phyloP scores from a whole-genome alignment of 225 moss, liverwort and hornwort genomes.

The Polytrichum formosum region DNA sequence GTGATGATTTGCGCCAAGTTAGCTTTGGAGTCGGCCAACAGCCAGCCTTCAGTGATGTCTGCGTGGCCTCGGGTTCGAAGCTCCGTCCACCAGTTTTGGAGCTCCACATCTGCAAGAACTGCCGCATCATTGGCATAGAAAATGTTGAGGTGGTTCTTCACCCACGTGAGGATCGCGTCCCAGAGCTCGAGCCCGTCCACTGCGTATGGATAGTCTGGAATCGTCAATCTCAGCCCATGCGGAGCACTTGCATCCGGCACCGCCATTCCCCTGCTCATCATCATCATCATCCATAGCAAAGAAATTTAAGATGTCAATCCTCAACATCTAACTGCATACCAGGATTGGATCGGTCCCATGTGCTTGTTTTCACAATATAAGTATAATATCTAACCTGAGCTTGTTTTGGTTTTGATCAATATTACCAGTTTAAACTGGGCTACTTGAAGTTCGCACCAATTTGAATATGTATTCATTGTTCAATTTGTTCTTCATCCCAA shows the following conservation, averaged over 20 bases:
- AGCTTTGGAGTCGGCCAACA: conserved; percentile 37
- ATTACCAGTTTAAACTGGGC: too few relatives aligned
- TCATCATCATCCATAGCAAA: neutral
- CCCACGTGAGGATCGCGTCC: conserved; percentile 43
- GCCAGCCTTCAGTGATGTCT: conserved; percentile 48
- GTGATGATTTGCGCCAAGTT: conserved; percentile 52
- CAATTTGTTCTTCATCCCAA: too few relatives aligned
- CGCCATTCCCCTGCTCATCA: conserved; percentile 58
- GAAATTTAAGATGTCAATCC: too few relatives aligned
- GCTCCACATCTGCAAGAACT: conserved; percentile 44
- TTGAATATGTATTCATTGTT: too few relatives aligned
- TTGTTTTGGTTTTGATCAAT: too few relatives aligned
- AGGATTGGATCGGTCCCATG: too few relatives aligned
- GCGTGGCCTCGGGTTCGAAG: conserved; percentile 32
- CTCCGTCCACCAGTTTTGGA: conserved; percentile 78
- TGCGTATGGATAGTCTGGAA: conserved; percentile 73
- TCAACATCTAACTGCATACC: too few relatives aligned
- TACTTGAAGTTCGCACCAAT: too few relatives aligned
- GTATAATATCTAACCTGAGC: too few relatives aligned
- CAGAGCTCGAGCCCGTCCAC: conserved; percentile 67
- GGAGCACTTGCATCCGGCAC: conserved; percentile 29
- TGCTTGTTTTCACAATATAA: too few relatives aligned
- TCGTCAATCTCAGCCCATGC: conserved; percentile 45
- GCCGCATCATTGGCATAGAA: conserved; percentile 45
- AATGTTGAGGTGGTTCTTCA: conserved; percentile 39